Percentiles rank a stretch among this genome's conserved stretches.
Conservation (phyloP, 2,329 filamentous ascomycete genomes). For the Clarireedia monteithiana region DNA sequence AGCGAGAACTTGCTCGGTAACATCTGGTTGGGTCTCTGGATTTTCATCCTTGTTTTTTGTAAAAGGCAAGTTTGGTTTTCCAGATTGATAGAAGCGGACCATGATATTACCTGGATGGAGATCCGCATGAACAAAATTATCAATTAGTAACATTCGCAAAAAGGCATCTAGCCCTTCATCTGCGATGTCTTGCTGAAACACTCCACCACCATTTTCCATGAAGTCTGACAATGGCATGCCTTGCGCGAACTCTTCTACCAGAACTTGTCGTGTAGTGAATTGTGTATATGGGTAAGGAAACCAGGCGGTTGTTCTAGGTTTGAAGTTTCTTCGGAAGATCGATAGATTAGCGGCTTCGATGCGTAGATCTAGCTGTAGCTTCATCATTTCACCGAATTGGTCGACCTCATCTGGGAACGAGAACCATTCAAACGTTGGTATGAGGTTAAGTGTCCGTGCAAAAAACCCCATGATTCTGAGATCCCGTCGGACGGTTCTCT, state of each 20-base stretch:
- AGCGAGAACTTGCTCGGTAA: conserved; percentile 79
- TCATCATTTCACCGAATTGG: conserved; percentile 99
- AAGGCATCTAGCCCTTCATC: conserved; percentile 94
- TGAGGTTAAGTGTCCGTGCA: conserved; percentile 70
- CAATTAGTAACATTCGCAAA: conserved; percentile 88
- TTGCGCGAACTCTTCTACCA: conserved; percentile 93
- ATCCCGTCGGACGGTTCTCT: conserved; percentile 83
- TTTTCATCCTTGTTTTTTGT: conserved; percentile 26
- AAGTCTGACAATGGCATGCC: conserved; percentile 89
- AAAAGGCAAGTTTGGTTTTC: conserved; percentile 58
- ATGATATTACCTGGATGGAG: conserved; percentile 98
- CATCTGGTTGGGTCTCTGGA: conserved; percentile 53
- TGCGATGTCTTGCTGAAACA: conserved; percentile 90
- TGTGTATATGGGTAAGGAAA: conserved; percentile 92
- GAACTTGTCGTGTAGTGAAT: conserved; percentile 83
- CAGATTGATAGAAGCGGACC: conserved; percentile 92
- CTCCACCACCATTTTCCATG: conserved; percentile 81
- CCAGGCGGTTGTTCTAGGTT: conserved; percentile 82
- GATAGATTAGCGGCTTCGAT: conserved; percentile 90
- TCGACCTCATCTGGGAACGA: conserved; percentile 89
- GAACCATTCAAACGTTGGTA: conserved; percentile 95
- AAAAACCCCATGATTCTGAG: conserved; percentile 92
- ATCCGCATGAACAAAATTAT: conserved; percentile 97
- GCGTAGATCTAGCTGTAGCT: conserved; percentile 86
- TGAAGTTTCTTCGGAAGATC: conserved; percentile 85